Evolutionary conservation across 352 stramenopile genomes (phyloP), one percentile per base, ranked within the genome.

Genomic region (Nothophytophthora sp.): DNA sequence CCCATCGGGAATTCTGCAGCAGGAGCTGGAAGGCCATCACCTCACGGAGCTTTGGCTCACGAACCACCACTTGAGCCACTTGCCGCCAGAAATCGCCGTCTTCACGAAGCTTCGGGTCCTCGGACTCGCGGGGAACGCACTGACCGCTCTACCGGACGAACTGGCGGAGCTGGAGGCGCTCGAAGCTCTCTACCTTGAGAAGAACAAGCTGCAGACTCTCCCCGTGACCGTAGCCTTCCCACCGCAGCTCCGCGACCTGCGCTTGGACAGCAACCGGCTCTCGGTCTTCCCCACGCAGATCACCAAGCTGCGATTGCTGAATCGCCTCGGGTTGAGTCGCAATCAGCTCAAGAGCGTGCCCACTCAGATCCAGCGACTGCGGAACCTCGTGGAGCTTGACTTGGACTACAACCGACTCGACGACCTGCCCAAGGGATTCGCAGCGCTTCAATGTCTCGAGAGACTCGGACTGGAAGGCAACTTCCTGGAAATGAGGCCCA

Each of bases 381-480:
- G 34, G 11, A 82, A 85, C 47, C 70, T 92, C 30, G 61, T 90
- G 5, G 69, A 88, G 24, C 46, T 92, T 12, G 70, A 92, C 19
- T 47, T 92, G 27, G 78, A 90, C 55, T 69, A 75, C 59, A 92
- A 92, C 30, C 27, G 23, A 11, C 70, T 92, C 22, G 60, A 76
- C 5, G 16, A 51, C 5, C 32, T 92, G 12, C 73, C 78, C 1
- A 19, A 55, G 9, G 76, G 74, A 19, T 56, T 91, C 29, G 46
- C 24, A 22, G 19, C 43, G 3, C 66, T 92, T 16, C 63, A 60
- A 20, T 54, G 69, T 3, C 70, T 92, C 15, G 68, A 83, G 48
- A 57, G 81, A 6, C 63, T 92, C 16, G 78, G 81, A 18, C 67
- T 92, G 10, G 78, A 88, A 42, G 65, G 68, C 4, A 92, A 92